Percentiles rank a stretch among this genome's conserved stretches.
phyloP scores from a whole-genome alignment of 345 rosid genomes.

The Arabidopsis suecica region DNA sequence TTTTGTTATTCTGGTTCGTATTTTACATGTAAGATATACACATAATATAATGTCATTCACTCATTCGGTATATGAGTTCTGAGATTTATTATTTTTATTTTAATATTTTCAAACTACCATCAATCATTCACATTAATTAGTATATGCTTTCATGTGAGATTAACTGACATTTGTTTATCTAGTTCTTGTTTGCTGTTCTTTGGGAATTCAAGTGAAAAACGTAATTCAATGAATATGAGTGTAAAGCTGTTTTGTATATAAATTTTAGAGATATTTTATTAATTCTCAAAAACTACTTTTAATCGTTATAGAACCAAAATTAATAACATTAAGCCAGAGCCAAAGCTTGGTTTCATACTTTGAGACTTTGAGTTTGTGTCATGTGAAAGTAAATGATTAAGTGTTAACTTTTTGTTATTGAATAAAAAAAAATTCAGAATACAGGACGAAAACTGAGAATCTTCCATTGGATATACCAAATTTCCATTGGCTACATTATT shows the following conservation, averaged over 20 bases:
- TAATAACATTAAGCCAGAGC: neutral
- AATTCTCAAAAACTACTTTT: too few species aligned
- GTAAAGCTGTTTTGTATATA: too few species aligned
- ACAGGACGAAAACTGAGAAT: slow-evolving; percentile 28
- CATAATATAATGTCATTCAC: neutral
- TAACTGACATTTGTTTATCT: neutral
- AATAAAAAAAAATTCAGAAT: neutral
- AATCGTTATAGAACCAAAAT: neutral
- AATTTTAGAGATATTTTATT: too few species aligned
- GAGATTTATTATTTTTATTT: too few species aligned
- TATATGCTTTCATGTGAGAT: neutral
- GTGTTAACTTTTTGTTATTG: slow-evolving; percentile 1
- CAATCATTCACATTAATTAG: neutral
- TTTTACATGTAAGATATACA: slow-evolving; percentile 9
- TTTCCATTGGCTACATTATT: slow-evolving; percentile 30
- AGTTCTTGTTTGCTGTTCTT: neutral
- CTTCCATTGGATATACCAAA: slow-evolving; percentile 34
- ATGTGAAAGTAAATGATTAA: slow-evolving; percentile 13
- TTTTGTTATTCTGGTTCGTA: neutral
- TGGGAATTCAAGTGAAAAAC: neutral
- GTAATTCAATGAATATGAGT: too few species aligned
- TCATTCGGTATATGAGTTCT: neutral
- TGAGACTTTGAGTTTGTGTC: neutral
- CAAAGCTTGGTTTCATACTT: slow-evolving; percentile 3
- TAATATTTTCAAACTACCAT: too few species aligned